A percentile compares a stretch with the other conserved stretches of the same genome.
Evolutionary conservation across 1,284 basidiomycete genomes (phyloP).

Genomic region (Leccinum fuscescens): DNA sequence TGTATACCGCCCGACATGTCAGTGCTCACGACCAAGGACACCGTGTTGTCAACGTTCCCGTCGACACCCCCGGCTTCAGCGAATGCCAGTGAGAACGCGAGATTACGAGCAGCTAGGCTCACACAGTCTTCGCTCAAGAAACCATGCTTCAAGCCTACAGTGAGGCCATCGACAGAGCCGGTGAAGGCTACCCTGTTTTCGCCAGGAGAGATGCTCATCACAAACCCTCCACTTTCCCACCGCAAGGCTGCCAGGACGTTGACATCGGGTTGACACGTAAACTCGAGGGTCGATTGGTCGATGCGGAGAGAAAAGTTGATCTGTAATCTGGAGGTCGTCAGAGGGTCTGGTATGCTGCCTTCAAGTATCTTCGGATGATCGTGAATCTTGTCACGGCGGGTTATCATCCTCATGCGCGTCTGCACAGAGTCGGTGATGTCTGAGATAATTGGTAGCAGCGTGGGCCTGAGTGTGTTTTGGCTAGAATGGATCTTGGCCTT

Average conservation of each 20-base stretch:
- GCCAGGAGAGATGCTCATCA: constrained; percentile 73
- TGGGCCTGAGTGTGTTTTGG: constrained; percentile 78
- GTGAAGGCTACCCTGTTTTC: constrained; percentile 69
- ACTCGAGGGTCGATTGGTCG: constrained; percentile 78
- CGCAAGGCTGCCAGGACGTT: constrained; percentile 83
- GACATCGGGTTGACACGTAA: constrained; percentile 86
- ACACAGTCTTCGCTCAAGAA: constrained; percentile 80
- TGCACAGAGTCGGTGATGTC: constrained; percentile 69
- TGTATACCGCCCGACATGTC: constrained; percentile 72
- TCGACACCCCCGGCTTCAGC: constrained; percentile 45
- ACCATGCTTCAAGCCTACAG: constrained; percentile 75
- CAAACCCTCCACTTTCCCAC: constrained; percentile 91
- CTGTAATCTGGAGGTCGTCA: constrained; percentile 52
- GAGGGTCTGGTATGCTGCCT: constrained; percentile 6
- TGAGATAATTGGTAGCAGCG: constrained; percentile 79
- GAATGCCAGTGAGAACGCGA: constrained; percentile 71
- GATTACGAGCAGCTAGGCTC: constrained; percentile 70
- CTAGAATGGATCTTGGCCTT: constrained; percentile 84
- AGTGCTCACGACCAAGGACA: constrained; percentile 73
- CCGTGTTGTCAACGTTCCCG: constrained; percentile 47
- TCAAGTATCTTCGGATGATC: not conserved
- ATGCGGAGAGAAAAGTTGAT: constrained; percentile 86
- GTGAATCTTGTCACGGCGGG: constrained; percentile 9
- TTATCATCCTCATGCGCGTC: constrained; percentile 51
- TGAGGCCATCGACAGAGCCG: constrained; percentile 77